Conservation (phyloP, 768 basidiomycete species). For the Pholiota molesta region DNA sequence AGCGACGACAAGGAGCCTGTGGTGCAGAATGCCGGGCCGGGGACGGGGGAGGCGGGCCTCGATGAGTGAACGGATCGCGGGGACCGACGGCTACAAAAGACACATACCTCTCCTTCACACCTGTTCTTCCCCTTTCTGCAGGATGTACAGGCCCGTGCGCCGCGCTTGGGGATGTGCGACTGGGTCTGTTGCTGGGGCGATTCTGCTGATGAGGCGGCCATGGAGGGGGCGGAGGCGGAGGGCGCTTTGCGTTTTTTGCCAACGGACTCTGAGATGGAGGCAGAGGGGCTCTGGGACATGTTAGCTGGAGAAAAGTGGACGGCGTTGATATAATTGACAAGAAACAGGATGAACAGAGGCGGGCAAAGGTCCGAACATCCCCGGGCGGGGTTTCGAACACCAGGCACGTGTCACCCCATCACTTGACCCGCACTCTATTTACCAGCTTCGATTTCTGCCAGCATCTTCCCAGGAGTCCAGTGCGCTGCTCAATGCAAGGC, state of each 20-base stretch:
- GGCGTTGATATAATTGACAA: slow-evolving; percentile 27
- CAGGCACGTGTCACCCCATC: slow-evolving; percentile 33
- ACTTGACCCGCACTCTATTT: slow-evolving; percentile 28
- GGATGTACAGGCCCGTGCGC: slow-evolving; percentile 86
- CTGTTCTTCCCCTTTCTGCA: slow-evolving; percentile 93
- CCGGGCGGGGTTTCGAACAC: slow-evolving; percentile 25
- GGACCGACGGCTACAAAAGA: slow-evolving; percentile 35
- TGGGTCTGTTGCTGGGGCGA: slow-evolving; percentile 35
- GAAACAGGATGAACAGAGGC: slow-evolving; percentile 25
- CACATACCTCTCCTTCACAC: slow-evolving; percentile 84
- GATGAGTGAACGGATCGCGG: slow-evolving; percentile 55
- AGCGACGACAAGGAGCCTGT: slow-evolving; percentile 89
- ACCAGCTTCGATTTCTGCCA: slow-evolving; percentile 14
- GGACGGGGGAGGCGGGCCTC: slow-evolving; percentile 67
- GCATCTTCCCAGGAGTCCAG: background rate
- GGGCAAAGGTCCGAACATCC: slow-evolving; percentile 29
- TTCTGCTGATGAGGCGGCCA: slow-evolving; percentile 34
- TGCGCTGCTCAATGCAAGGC: no score
- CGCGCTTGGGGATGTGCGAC: slow-evolving; percentile 84
- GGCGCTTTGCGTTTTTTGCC: slow-evolving; percentile 62
- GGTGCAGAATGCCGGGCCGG: slow-evolving; percentile 67
- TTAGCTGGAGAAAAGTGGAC: slow-evolving; percentile 15
- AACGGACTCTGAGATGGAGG: slow-evolving; percentile 55
- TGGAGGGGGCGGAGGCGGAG: slow-evolving; percentile 35
- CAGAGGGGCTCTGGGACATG: slow-evolving; percentile 72